Base-by-base conservation (phyloP, 495 filamentous ascomycete species). In the Penicillium malachiteum region DNA sequence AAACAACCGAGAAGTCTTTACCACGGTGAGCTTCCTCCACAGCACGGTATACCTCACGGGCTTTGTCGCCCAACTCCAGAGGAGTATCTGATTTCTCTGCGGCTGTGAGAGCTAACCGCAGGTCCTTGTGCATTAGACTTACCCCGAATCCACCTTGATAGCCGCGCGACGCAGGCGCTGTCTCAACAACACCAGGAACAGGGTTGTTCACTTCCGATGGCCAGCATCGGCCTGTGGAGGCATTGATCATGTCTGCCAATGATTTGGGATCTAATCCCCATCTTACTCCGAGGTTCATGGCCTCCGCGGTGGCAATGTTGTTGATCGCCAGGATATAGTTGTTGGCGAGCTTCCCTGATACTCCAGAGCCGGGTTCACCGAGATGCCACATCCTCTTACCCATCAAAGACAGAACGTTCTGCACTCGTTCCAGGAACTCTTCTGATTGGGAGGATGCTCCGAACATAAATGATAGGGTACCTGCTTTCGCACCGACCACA, bases 151-250 rank as follows among this genome's bases (percentile, higher is more conserved):
- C 92, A 13, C 90, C 91, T 13, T 79, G 72, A 57, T 95, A 97
- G 7, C 84, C 90, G 17, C 84, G 81, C 38, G 77, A 80, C 0
- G 92, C 87, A 2, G 91, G 89, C 1, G 90, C 81, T 7, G 78
- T 80, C 39, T 86, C 82, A 8, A 90, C 78, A 0, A 93, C 90
- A n/a, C 89, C 91, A 39, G 90, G 88, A 9, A 96, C 89, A 1
- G 92, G 92, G 64, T 97, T 97, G 67, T 97, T 97, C 43, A 92
- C 71, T 67, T 96, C 92, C 55, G 85, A 91, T 7, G 91, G 89
- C 92, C 92, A 97, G 78, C 90, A 96, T 48, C 81, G 84, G 35
- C 92, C 92, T 1, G 90, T 95, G 45, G 87, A 90, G 16, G 86
- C 82, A 66, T 94, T 96, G 69, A 96, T 88, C 71, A 97, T 78